These are phyloP conservation scores for Botrytis squamosa DNA, from an alignment of 2,329 filamentous ascomycete species.

Conservation along the genomic window DNA sequence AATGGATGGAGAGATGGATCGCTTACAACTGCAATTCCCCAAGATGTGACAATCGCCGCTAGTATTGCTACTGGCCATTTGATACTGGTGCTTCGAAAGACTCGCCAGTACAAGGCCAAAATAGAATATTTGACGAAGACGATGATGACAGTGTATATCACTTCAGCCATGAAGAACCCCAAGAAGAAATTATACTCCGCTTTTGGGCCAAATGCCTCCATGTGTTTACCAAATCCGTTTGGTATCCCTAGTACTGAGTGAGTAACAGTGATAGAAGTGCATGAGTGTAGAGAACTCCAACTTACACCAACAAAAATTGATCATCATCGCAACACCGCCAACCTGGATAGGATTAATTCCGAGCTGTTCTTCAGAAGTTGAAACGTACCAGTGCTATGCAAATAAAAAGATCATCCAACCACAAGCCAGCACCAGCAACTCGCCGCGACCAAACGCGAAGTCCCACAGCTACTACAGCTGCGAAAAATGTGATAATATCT, in stretches of 20 bases:
- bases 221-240: background rate
- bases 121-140: background rate
- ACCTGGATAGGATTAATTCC: background rate
- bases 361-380: background rate
- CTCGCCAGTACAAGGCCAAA: background rate
- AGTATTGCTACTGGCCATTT: background rate
- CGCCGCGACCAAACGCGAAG: background rate
- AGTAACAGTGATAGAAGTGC: background rate
- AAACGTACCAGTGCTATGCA: background rate
- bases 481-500: background rate
- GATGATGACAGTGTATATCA: background rate
- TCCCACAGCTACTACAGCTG: background rate
- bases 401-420: background rate
- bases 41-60: background rate
- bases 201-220: background rate
- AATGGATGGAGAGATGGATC: background rate
- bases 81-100: background rate
- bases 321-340: background rate
- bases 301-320: background rate
- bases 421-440: background rate
- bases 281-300: background rate
- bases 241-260: background rate
- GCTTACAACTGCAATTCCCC: background rate
- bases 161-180: background rate
- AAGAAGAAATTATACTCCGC: background rate